Conservation (phyloP, 495 filamentous ascomycete genomes). For the Barbatosphaeria neglecta region DNA sequence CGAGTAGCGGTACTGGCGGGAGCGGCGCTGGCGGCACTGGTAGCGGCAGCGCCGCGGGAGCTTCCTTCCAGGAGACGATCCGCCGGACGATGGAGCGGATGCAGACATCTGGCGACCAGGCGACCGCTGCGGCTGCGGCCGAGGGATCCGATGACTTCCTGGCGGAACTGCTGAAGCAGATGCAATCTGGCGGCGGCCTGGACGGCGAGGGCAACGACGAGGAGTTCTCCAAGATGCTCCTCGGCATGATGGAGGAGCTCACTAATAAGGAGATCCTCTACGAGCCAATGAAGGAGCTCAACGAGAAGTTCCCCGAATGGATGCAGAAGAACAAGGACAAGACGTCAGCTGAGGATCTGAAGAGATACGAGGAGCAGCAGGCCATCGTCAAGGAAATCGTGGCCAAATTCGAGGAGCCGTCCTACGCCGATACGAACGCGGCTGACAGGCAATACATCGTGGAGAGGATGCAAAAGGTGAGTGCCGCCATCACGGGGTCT, state of each 20-base stretch:
- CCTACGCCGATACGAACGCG: slow-evolving; percentile 69
- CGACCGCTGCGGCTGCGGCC: slow-evolving; percentile 63
- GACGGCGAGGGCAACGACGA: slow-evolving; percentile 62
- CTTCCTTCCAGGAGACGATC: slow-evolving; percentile 83
- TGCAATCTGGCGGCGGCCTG: slow-evolving; percentile 51
- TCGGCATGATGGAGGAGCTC: slow-evolving; percentile 97
- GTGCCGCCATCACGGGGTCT: slow-evolving; percentile 13
- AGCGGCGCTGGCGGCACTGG: slow-evolving; percentile 15
- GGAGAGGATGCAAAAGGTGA: slow-evolving; percentile 92
- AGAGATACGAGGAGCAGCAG: slow-evolving; percentile 73
- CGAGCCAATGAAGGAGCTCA: slow-evolving; percentile 94
- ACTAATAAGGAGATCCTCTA: slow-evolving; percentile 97
- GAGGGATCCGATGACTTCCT: slow-evolving; percentile 68
- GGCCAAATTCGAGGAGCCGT: slow-evolving; percentile 65
- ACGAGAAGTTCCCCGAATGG: slow-evolving; percentile 85
- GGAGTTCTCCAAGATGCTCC: slow-evolving; percentile 81
- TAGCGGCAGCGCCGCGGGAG: slow-evolving; percentile 27
- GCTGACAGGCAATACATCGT: slow-evolving; percentile 86
- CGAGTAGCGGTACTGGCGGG: too few relatives aligned
- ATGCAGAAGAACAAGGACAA: slow-evolving; percentile 62
- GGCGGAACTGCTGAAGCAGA: slow-evolving; percentile 73
- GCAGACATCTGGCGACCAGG: slow-evolving; percentile 72
- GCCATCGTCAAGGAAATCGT: slow-evolving; percentile 78
- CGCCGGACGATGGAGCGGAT: slow-evolving; percentile 86
- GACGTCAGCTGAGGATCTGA: slow-evolving; percentile 55